Conservation (phyloP, 2,329 filamentous ascomycete genomes). For the Stagonosporopsis tanaceti region DNA sequence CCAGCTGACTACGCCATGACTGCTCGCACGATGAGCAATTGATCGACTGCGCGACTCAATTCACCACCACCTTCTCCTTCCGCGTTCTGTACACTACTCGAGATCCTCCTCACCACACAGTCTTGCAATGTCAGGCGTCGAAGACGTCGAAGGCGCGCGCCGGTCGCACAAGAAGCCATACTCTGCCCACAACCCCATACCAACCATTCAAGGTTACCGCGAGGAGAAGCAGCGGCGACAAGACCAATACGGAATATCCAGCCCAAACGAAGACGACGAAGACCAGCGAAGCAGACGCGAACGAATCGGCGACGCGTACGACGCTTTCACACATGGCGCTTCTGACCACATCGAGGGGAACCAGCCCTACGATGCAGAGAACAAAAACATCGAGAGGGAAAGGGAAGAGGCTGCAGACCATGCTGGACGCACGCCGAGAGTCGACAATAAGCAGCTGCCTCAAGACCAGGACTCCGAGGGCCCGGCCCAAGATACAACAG, state of each 20-base stretch:
- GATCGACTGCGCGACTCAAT: background rate
- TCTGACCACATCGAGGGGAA: constrained; percentile 30
- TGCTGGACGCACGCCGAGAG: constrained; percentile 34
- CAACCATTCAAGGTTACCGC: constrained; percentile 57
- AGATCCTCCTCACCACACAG: background rate
- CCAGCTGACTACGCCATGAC: constrained; percentile 10
- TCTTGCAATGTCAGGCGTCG: constrained; percentile 50
- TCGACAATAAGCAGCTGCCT: constrained; percentile 22
- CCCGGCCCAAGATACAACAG: constrained; percentile 54
- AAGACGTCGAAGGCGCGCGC: constrained; percentile 51
- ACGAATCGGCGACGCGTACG: constrained; percentile 48
- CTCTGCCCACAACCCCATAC: constrained; percentile 54
- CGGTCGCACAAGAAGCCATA: constrained; percentile 54
- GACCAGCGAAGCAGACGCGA: constrained; percentile 46
- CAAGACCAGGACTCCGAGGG: constrained; percentile 34
- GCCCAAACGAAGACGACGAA: constrained; percentile 25
- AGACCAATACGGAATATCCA: constrained; percentile 41
- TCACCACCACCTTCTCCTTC: background rate
- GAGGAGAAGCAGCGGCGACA: constrained; percentile 56
- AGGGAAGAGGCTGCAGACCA: constrained; percentile 43
- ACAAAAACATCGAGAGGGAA: constrained; percentile 46
- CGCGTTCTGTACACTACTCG: constrained; percentile 2
- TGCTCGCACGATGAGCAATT: constrained; percentile 9
- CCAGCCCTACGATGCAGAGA: constrained; percentile 45
- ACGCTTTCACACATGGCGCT: constrained; percentile 43